These are phyloP conservation scores for Aspergillus awamori DNA, from an alignment of 2,329 filamentous ascomycete genomes.

Conservation along the genomic window DNA sequence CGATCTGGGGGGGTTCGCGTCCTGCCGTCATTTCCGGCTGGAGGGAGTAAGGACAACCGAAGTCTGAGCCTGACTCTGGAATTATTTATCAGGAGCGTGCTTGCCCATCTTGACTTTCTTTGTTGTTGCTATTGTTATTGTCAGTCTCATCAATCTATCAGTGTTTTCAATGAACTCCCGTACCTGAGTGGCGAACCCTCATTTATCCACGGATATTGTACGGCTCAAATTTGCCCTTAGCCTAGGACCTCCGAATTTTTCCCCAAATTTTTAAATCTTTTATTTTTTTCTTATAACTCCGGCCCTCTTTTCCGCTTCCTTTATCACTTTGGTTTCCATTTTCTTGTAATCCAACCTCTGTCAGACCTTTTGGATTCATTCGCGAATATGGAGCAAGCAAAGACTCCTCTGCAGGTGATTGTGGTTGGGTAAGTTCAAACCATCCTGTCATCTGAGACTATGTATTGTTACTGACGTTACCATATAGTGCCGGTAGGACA, in stretches of 20 bases:
- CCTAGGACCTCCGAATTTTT: background rate
- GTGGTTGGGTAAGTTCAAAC: constrained; percentile 36
- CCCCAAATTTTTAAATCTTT: background rate
- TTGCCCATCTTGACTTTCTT: background rate
- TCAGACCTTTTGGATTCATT: background rate
- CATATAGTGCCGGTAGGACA: constrained; percentile 33
- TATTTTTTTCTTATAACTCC: background rate
- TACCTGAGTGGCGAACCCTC: constrained; percentile 1
- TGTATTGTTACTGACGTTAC: constrained; percentile 8
- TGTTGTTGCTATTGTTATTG: background rate
- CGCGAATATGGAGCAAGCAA: constrained; percentile 30
- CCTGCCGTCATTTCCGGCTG: background rate
- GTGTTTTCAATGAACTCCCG: background rate
- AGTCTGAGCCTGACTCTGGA: background rate
- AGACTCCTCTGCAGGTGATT: constrained; percentile 34
- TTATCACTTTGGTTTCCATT: background rate
- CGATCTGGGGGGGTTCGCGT: background rate
- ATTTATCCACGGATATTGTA: background rate
- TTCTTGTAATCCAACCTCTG: background rate
- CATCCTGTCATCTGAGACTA: background rate
- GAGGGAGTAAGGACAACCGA: background rate
- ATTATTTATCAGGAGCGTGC: background rate
- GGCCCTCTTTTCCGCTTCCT: constrained; percentile 1
- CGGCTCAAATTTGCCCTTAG: background rate
- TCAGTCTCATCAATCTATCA: no score